Evolutionary conservation across 768 basidiomycete genomes (phyloP).

Genomic region (Auriscalpium microsporum): DNA sequence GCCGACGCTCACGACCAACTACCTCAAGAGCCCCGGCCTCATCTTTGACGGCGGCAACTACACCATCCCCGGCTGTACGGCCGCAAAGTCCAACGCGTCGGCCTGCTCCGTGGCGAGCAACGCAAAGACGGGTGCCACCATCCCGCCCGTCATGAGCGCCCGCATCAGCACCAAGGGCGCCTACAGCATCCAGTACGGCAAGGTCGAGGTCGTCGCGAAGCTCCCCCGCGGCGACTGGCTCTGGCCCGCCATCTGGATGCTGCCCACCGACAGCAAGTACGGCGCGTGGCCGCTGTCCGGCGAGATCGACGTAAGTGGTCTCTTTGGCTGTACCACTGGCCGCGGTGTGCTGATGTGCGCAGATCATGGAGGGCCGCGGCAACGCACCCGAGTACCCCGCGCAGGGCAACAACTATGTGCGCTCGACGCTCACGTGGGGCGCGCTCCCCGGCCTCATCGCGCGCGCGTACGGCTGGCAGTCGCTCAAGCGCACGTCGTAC

Average conservation of each 20-base stretch:
- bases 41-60: constrained; percentile 34
- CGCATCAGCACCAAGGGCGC: constrained; percentile 44
- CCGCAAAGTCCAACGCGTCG: constrained; percentile 26
- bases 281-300: constrained; percentile 48
- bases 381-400: constrained; percentile 34
- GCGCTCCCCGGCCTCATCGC: constrained; percentile 35
- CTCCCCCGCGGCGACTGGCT: constrained; percentile 38
- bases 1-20: constrained; percentile 48
- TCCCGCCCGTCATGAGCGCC: constrained; percentile 49
- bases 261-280: constrained; percentile 36
- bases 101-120: constrained; percentile 40
- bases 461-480: constrained; percentile 36
- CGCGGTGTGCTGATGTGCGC: background rate
- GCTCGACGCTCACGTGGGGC: constrained; percentile 65
- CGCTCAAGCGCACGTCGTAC: constrained; percentile 37
- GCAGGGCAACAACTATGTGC: constrained; percentile 39
- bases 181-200: constrained; percentile 44
- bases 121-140: constrained; percentile 23
- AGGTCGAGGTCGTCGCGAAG: constrained; percentile 45
- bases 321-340: background rate
- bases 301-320: constrained; percentile 46
- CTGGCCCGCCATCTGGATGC: constrained; percentile 39
- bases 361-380: constrained; percentile 49
- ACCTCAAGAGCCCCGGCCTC: constrained; percentile 26
- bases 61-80: constrained; percentile 30